Evolutionary conservation across 2,329 filamentous ascomycete genomes (phyloP), one percentile per base, ranked within the genome.

Genomic region (Claviceps monticola): DNA sequence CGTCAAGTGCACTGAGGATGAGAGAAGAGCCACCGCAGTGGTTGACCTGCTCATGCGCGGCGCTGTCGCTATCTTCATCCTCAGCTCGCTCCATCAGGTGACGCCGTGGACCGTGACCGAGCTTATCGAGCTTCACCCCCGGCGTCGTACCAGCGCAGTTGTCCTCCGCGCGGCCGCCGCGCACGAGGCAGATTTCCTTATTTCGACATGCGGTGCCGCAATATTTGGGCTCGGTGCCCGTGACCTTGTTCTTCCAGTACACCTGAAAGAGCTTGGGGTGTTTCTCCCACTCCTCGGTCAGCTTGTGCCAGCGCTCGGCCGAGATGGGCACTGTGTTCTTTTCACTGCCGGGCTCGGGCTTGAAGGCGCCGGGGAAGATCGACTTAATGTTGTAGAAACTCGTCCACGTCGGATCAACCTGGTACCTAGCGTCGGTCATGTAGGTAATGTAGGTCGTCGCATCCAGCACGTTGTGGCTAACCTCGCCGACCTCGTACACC

Each of bases 401-500:
- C n/a, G 43, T 26, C 44, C 50, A 51, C 6, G 6, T 6, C 9
- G 50, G 44, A 1, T 14, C 42, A 7, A 2, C 2, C 13, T 48
- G 44, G 44, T 38, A 46, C 6, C 3, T 5, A 3, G 7, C 9
- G 3, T 42, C 37, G 23, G 8, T 46, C 37, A 38, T 37, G 44
- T 51, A 16, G 19, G 44, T 14, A 14, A 6, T 9, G 37, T 43
- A 37, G 14, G 44, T 51, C 11, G 19, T 37, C 14, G 44, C 1
- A 21, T 47, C 17, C 0, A 47, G 2, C 16, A 51, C 21, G 42
- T 65, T 73, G 56, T 74, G 80, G 1, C 76, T 79, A 7, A 69
- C 69, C 0, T 77, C 72, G 57, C 81, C 77, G 52, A 81, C 69
- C 21, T 73, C 68, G 63, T 80, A 79, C 41, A 80, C 69, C 46